Percentiles rank a stretch among this genome's conserved stretches.
Conservation (phyloP, 2,329 filamentous ascomycete genomes). For the Fusarium torreyae region DNA sequence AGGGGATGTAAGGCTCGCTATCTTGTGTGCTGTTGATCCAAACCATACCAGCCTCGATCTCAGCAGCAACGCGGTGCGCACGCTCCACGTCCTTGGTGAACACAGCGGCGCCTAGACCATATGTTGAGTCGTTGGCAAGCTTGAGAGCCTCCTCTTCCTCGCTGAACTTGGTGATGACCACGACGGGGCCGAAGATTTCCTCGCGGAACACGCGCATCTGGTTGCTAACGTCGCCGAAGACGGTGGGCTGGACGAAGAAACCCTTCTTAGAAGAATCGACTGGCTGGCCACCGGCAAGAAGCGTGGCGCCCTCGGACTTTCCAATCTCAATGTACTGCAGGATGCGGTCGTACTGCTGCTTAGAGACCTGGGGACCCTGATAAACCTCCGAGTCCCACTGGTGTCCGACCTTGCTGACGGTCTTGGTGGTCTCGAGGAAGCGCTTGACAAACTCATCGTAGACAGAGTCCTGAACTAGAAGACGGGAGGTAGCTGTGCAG, state of each 20-base stretch:
- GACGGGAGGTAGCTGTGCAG: constrained; percentile 81
- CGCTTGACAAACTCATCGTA: constrained; percentile 85
- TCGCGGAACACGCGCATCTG: constrained; percentile 90
- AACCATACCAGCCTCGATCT: constrained; percentile 77
- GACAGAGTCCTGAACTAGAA: constrained; percentile 86
- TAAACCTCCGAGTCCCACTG: constrained; percentile 57
- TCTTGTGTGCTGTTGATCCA: constrained; percentile 62
- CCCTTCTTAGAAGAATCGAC: constrained; percentile 75
- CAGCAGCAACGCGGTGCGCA: constrained; percentile 82
- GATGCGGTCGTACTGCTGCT: constrained; percentile 75
- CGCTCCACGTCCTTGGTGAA: constrained; percentile 87
- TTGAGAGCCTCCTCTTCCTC: constrained; percentile 81
- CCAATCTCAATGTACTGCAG: constrained; percentile 71
- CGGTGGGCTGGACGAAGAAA: constrained; percentile 90
- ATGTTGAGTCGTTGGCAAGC: constrained; percentile 80
- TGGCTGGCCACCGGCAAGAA: constrained; percentile 55
- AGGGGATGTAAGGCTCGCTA: constrained; percentile 47
- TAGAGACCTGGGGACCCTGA: constrained; percentile 66
- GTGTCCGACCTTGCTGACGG: constrained; percentile 57
- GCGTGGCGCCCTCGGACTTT: constrained; percentile 49
- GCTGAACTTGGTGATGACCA: constrained; percentile 85
- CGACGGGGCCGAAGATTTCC: constrained; percentile 92
- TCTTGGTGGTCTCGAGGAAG: constrained; percentile 80
- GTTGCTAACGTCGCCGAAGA: constrained; percentile 77
- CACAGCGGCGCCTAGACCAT: constrained; percentile 84